These are phyloP conservation scores for Cryptosporidium felis DNA, from an alignment of 169 alveolate genomes.

Conservation along the genomic window DNA sequence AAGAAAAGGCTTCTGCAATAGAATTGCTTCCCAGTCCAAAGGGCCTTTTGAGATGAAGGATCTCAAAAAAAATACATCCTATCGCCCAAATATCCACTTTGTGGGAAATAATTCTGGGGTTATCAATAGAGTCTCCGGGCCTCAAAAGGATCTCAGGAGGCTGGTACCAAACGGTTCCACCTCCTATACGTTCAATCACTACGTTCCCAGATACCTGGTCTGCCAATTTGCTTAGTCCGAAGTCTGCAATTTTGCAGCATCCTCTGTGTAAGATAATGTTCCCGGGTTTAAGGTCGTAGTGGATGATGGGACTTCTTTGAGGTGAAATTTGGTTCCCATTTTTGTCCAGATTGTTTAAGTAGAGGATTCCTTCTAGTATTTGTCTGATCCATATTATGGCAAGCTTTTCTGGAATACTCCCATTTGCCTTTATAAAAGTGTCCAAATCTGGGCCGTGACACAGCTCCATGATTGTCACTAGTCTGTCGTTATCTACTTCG, in stretches of 20 bases:
- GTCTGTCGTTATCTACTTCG: slow-evolving; percentile 82
- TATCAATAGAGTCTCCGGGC: slow-evolving; percentile 76
- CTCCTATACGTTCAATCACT: slow-evolving; percentile 85
- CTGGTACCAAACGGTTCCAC: slow-evolving; percentile 91
- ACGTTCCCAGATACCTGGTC: slow-evolving; percentile 11
- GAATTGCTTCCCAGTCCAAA: slow-evolving; percentile 74
- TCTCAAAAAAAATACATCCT: slow-evolving; percentile 89
- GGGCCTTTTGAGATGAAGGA: slow-evolving; percentile 82
- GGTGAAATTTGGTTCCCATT: slow-evolving; percentile 19
- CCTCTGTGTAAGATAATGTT: slow-evolving; percentile 87
- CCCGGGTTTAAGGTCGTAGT: slow-evolving; percentile 88
- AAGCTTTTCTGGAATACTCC: slow-evolving; percentile 85
- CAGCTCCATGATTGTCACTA: slow-evolving; percentile 84
- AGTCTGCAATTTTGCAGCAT: slow-evolving; percentile 86
- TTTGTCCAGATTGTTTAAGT: slow-evolving; percentile 30
- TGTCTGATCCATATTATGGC: slow-evolving; percentile 88
- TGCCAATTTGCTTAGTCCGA: slow-evolving; percentile 83
- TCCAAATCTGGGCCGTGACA: slow-evolving; percentile 89
- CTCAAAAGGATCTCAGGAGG: slow-evolving; percentile 88
- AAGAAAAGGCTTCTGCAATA: slow-evolving; percentile 73
- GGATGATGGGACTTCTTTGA: slow-evolving; percentile 43
- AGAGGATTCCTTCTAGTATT: slow-evolving; percentile 78
- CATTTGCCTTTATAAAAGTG: slow-evolving; percentile 85
- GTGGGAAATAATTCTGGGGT: slow-evolving; percentile 57
- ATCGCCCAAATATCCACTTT: slow-evolving; percentile 91